Evolutionary conservation across 352 stramenopile genomes (phyloP).

Genomic region (Phytophthora boehmeriae): DNA sequence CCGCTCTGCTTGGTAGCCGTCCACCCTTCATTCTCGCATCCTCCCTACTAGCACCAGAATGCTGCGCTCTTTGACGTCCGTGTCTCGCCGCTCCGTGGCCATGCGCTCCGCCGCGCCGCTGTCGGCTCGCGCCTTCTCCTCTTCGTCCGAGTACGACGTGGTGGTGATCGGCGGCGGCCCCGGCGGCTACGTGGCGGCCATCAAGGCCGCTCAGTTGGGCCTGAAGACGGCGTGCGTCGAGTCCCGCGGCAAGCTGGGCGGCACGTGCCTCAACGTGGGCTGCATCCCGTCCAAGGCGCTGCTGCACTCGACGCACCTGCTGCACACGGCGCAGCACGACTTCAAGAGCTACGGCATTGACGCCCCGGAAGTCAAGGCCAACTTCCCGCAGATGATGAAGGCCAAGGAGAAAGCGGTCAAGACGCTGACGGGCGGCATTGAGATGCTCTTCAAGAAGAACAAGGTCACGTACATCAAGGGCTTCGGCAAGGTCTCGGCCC

Average conservation of each 20-base stretch:
- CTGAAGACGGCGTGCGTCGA: constrained; percentile 99
- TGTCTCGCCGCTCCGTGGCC: constrained; percentile 38
- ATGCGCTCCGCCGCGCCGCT: constrained; percentile 43
- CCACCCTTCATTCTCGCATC: constrained; percentile 25
- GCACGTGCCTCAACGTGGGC: constrained; percentile 99
- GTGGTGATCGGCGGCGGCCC: constrained; percentile 96
- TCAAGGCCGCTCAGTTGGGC: constrained; percentile 98
- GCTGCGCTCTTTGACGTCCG: constrained; percentile 27
- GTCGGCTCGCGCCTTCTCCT: constrained; percentile 56
- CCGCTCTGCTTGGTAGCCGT: constrained; percentile 4
- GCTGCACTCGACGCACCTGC: constrained; percentile 96
- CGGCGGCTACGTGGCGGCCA: constrained; percentile 98
- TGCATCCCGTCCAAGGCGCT: constrained; percentile 99
- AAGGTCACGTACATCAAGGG: constrained; percentile 99
- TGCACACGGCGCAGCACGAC: constrained; percentile 96
- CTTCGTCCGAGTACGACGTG: constrained; percentile 73
- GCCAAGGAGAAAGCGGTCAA: constrained; percentile 96
- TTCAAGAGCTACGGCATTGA: constrained; percentile 97
- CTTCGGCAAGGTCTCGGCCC: constrained; percentile 92
- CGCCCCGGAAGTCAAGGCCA: constrained; percentile 88
- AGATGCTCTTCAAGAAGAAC: constrained; percentile 99
- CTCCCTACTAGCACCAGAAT: constrained; percentile 7
- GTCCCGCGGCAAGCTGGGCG: constrained; percentile 94
- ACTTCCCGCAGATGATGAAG: constrained; percentile 97
- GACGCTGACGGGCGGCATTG: constrained; percentile 96